Conservation (phyloP, 2,329 filamentous ascomycete species). For the Cercospora sp. region DNA sequence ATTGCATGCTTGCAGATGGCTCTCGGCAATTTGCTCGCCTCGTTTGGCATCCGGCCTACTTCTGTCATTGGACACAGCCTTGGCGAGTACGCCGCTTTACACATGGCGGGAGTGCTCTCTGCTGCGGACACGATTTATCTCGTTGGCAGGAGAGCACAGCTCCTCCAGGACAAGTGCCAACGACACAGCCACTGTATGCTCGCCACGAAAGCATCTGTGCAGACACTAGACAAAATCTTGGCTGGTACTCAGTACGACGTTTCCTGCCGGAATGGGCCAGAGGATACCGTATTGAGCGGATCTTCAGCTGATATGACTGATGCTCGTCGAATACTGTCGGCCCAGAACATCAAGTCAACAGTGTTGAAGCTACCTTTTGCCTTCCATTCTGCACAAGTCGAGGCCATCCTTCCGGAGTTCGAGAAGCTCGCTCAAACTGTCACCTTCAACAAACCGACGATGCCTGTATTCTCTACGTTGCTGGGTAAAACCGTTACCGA, state of each 20-base stretch:
- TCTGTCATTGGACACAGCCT: constrained; percentile 30
- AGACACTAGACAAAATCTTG: neutral
- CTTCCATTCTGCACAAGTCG: constrained; percentile 39
- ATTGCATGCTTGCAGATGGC: constrained; percentile 15
- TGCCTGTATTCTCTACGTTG: constrained; percentile 38
- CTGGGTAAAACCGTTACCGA: constrained; percentile 31
- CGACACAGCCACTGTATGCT: constrained; percentile 32
- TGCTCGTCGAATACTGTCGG: constrained; percentile 15
- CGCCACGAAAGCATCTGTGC: constrained; percentile 19
- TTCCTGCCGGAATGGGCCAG: constrained; percentile 32
- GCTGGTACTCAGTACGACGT: constrained; percentile 7
- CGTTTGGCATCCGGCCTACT: constrained; percentile 1
- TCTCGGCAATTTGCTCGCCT: constrained; percentile 5
- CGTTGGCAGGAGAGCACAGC: constrained; percentile 38
- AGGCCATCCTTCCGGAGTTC: constrained; percentile 33
- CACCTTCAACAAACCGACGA: constrained; percentile 21
- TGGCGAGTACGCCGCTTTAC: constrained; percentile 19
- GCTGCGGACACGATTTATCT: constrained; percentile 35
- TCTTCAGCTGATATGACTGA: constrained; percentile 18
- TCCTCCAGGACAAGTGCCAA: constrained; percentile 33
- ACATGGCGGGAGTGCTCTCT: constrained; percentile 21
- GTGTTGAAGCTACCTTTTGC: constrained; percentile 32
- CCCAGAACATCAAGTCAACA: constrained; percentile 9
- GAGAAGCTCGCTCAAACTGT: constrained; percentile 22
- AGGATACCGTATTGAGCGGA: constrained; percentile 32